Base-by-base conservation (phyloP, 2,329 filamentous ascomycete species). In the Botryotinia convoluta region DNA sequence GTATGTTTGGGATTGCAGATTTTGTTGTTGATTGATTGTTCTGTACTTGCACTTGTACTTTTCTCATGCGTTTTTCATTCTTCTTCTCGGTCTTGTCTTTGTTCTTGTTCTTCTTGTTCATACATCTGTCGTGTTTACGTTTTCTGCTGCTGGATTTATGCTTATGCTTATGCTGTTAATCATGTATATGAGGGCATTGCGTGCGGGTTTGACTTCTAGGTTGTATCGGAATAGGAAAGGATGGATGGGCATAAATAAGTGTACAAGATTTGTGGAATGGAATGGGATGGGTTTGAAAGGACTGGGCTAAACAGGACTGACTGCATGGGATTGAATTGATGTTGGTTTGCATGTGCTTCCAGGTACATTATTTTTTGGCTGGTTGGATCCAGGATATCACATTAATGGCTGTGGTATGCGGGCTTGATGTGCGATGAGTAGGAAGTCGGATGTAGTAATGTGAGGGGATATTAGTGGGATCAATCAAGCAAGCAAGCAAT, bases 131-230 rank as follows among this genome's bases (percentile, higher is more conserved):
- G 16, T 35, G 68, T 61, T 61, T 44, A 45, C 42, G 39, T 61
- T 61, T 60, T 54, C 35, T 42, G n/a, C n/a, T 29, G 39, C 18
- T 29, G 51, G 51, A 29, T 54, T 51, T 54, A n/a, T 29, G 51
- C 51, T 63, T 32, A 63, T 69, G 48, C 62, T 51, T 48, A 48
- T 48, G 63, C 42, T 32, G 16, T 48, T 65, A 60, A 18, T 39
- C 42, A 59, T 70, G 54, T 57, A 60, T 60, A 61, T 61, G 39
- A 60, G 37, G 68, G 68, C 39, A 69, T 60, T 60, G 51, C 54
- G 37, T 60, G 67, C 54, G 54, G 54, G 54, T 29, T 68, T 65
- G 44, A 65, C 62, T 48, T 48, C n/a, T 29, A 39, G 48, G 45
- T 54, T 68, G 65, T 35, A 68, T 51, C n/a, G 35, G 65, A 37